Conservation (phyloP, 768 basidiomycete genomes). For the Suillus discolor region DNA sequence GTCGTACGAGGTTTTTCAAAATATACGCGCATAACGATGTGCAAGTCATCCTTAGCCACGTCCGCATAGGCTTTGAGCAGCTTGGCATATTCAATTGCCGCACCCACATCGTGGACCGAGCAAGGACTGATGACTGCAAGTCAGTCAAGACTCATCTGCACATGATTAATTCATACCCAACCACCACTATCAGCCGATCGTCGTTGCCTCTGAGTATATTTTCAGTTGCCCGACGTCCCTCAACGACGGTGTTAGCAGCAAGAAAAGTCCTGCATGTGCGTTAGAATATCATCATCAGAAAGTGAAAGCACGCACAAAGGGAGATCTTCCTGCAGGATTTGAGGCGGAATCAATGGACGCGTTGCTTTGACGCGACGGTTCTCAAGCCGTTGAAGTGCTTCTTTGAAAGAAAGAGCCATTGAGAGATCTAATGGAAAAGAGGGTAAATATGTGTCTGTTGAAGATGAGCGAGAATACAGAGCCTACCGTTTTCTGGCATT, state of each 20-base stretch:
- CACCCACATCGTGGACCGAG: constrained; percentile 88
- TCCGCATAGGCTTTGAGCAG: constrained; percentile 82
- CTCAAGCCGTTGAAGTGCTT: constrained; percentile 79
- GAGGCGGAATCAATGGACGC: constrained; percentile 89
- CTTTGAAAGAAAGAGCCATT: constrained; percentile 76
- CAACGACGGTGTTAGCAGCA: constrained; percentile 86
- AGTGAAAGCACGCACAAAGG: constrained; percentile 58
- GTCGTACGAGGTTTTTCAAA: constrained; percentile 97
- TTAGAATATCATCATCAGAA: constrained; percentile 8
- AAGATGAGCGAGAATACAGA: constrained; percentile 14
- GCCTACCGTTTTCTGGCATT: constrained; percentile 22
- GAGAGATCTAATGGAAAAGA: constrained; percentile 41
- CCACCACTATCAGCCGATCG: constrained; percentile 90
- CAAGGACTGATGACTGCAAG: constrained; percentile 63
- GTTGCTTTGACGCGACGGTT: constrained; percentile 87
- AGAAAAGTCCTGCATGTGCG: constrained; percentile 58
- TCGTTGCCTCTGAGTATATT: constrained; percentile 83
- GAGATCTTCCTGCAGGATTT: constrained; percentile 93
- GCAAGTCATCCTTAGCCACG: constrained; percentile 76
- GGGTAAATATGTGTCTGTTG: constrained; percentile 20
- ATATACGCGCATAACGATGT: constrained; percentile 98
- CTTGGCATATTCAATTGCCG: constrained; percentile 86
- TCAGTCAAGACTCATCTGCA: constrained; percentile 13
- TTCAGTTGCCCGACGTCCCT: constrained; percentile 80
- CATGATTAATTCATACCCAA: constrained; percentile 57